Evolutionary conservation across 495 filamentous ascomycete species (phyloP).

Genomic region (Lichenothelia convexa): DNA sequence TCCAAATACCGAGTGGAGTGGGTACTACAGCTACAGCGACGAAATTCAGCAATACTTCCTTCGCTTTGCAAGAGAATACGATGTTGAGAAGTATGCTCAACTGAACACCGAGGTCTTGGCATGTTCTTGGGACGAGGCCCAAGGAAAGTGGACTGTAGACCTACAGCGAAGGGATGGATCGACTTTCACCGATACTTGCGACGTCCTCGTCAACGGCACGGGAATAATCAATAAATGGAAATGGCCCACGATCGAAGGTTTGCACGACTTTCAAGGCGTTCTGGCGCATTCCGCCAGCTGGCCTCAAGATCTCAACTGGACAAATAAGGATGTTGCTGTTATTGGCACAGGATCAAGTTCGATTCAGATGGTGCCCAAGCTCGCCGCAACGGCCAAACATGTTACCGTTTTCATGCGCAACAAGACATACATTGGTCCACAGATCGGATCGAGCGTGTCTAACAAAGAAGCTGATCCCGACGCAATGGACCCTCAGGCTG

Average conservation of each 20-base stretch:
- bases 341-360: not conserved
- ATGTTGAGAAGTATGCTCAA: constrained; percentile 17
- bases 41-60: constrained; percentile 25
- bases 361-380: constrained; percentile 1
- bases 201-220: constrained; percentile 8
- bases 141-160: constrained; percentile 17
- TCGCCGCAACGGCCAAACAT: constrained; percentile 7
- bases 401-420: not conserved
- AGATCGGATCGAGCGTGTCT: not conserved
- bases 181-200: constrained; percentile 19
- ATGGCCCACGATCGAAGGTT: constrained; percentile 9
- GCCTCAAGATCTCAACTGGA: constrained; percentile 16
- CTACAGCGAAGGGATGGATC: constrained; percentile 11
- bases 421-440: not conserved
- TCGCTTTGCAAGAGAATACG: constrained; percentile 21
- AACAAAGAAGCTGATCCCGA: not conserved
- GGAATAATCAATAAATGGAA: constrained; percentile 9
- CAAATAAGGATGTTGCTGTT: constrained; percentile 1
- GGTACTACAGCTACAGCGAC: constrained; percentile 16
- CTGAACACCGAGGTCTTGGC: constrained; percentile 17
- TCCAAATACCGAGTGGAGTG: constrained; percentile 22
- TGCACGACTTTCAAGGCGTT: constrained; percentile 8
- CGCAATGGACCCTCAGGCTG: too few species aligned
- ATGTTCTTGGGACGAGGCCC: constrained; percentile 17
- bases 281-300: constrained; percentile 6